Evolutionary conservation across 495 filamentous ascomycete species (phyloP).

Genomic region (Daldinia decipiens): DNA sequence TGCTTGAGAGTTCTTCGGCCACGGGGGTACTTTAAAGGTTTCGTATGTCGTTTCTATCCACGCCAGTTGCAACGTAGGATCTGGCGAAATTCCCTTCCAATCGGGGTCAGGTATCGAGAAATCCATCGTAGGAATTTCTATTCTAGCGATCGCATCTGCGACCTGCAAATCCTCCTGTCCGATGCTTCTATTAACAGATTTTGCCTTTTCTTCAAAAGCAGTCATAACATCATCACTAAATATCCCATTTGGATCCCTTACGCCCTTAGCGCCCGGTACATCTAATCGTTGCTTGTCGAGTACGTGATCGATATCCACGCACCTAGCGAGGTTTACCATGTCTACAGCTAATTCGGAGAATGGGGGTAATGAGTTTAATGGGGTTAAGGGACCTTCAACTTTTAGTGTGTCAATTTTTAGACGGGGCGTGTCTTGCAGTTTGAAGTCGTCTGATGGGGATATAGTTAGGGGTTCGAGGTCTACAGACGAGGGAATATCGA

Average conservation of each 20-base stretch:
- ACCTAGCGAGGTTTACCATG: conserved; percentile 12
- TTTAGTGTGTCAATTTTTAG: conserved; percentile 29
- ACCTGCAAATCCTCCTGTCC: conserved; percentile 72
- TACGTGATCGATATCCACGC: conserved; percentile 37
- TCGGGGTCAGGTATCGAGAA: conserved; percentile 66
- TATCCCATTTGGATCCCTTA: conserved; percentile 21
- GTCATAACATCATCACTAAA: conserved; percentile 55
- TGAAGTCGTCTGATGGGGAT: conserved; percentile 26
- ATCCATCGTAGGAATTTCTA: conserved; percentile 69
- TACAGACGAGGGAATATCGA: background rate
- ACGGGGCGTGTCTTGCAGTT: conserved; percentile 16
- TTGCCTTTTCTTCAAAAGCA: conserved; percentile 58
- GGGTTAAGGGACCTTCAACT: conserved; percentile 35
- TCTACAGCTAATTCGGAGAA: conserved; percentile 23
- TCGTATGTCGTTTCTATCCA: conserved; percentile 46
- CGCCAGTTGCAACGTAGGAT: conserved; percentile 42
- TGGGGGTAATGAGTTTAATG: conserved; percentile 40
- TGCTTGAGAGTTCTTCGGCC: conserved; percentile 53
- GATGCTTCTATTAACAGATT: conserved; percentile 52
- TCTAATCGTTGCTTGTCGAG: background rate
- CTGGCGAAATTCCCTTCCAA: conserved; percentile 57
- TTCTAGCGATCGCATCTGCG: conserved; percentile 64
- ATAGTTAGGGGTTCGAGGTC: conserved; percentile 9
- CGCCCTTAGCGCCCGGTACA: background rate
- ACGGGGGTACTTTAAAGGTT: conserved; percentile 48